These are phyloP conservation scores for Scedosporium apiospermum DNA, from an alignment of 2,329 filamentous ascomycete genomes.

Conservation along the genomic window DNA sequence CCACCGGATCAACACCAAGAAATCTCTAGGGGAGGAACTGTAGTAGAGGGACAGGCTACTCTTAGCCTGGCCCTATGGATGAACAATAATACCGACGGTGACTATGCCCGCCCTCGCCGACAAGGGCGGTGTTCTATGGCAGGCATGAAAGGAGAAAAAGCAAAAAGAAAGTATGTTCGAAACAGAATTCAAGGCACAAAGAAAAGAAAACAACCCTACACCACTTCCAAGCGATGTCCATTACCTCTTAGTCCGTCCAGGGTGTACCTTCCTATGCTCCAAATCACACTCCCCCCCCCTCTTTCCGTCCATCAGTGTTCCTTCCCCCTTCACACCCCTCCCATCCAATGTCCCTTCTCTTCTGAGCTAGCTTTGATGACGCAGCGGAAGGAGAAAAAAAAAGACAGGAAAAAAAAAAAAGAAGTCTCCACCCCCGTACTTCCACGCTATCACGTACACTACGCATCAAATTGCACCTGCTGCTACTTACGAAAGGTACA, in stretches of 20 bases:
- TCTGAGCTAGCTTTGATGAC: background rate
- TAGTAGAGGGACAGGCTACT: background rate
- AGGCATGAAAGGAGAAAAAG: background rate
- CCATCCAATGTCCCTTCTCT: background rate
- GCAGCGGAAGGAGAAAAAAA: background rate
- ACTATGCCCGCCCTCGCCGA: background rate
- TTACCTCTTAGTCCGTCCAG: background rate
- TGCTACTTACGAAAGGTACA: background rate
- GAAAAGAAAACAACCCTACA: constrained; percentile 2
- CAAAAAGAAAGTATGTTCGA: background rate
- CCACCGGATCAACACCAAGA: background rate
- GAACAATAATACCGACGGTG: background rate
- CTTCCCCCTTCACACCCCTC: background rate
- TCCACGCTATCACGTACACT: background rate
- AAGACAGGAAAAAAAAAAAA: background rate
- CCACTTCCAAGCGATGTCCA: background rate
- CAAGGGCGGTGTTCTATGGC: background rate
- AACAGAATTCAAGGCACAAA: background rate
- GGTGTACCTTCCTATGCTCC: background rate
- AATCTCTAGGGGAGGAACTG: background rate
- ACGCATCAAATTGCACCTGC: background rate
- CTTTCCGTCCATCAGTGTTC: background rate
- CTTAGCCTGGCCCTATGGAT: background rate
- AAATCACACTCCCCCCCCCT: constrained; percentile 2
- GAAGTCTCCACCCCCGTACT: background rate